phyloP scores from a whole-genome alignment of 495 filamentous ascomycete species.

The Penicillium subrubescens region DNA sequence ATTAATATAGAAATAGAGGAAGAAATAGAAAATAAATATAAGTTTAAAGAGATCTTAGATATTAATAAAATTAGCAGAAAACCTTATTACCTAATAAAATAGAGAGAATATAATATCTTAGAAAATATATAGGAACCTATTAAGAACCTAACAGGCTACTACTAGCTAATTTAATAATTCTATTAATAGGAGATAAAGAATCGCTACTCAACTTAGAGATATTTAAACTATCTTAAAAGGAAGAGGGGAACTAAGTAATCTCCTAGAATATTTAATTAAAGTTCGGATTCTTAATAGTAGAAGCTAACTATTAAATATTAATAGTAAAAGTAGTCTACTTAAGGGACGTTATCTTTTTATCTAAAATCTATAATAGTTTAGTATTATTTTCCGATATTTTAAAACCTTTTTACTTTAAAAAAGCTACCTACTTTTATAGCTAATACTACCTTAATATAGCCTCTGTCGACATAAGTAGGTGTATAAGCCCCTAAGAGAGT shows the following conservation, averaged over 20 bases:
- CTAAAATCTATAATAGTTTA: neutral
- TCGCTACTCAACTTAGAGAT: neutral
- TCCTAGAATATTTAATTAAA: constrained; percentile 4
- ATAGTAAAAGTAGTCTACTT: neutral
- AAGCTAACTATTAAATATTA: neutral
- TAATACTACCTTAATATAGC: neutral
- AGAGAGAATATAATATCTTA: constrained; percentile 8
- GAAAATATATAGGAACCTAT: constrained; percentile 20
- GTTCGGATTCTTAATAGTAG: constrained; percentile 1
- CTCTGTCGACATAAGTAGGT: too few relatives aligned
- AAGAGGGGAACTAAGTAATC: neutral
- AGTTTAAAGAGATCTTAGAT: constrained; percentile 13
- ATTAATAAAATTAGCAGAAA: constrained; percentile 7
- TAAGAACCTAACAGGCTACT: constrained; percentile 13
- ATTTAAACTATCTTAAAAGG: neutral
- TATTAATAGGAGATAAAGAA: neutral
- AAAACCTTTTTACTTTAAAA: constrained; percentile 3
- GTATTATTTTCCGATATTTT: constrained; percentile 2
- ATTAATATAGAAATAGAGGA: constrained; percentile 10
- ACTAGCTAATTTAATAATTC: constrained; percentile 9
- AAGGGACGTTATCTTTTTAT: neutral
- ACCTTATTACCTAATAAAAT: constrained; percentile 9
- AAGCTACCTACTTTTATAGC: neutral
- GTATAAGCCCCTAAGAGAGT: too few relatives aligned
- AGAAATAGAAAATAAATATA: constrained; percentile 16